phyloP scores from a whole-genome alignment of 2,329 filamentous ascomycete species.

The Teratosphaeria gauchensis region DNA sequence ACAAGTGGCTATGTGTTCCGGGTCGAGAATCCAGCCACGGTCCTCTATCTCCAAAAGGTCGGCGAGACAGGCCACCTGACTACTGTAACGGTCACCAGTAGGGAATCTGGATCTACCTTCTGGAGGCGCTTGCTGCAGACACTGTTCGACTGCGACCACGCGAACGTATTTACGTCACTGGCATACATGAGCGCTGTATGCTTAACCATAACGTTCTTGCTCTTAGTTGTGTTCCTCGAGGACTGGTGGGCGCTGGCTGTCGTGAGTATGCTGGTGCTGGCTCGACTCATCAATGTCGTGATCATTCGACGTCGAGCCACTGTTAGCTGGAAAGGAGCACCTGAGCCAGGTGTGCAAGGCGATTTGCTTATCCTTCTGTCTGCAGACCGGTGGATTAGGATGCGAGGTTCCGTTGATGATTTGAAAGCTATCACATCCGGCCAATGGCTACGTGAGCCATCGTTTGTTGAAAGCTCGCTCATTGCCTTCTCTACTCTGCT shows the following conservation, averaged over 20 bases:
- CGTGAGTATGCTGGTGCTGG: constrained; percentile 42
- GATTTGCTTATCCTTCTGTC: constrained; percentile 47
- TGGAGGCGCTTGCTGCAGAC: not conserved
- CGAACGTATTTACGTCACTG: not conserved
- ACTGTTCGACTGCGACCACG: not conserved
- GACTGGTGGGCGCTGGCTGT: constrained; percentile 39
- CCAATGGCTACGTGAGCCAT: constrained; percentile 46
- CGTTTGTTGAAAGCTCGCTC: constrained; percentile 41
- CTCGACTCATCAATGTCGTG: constrained; percentile 48
- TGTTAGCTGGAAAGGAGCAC: constrained; percentile 27
- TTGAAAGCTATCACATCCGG: constrained; percentile 51
- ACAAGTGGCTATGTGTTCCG: constrained; percentile 35
- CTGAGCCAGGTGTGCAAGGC: constrained; percentile 28
- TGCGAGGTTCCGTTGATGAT: constrained; percentile 47
- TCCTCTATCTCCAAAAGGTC: constrained; percentile 37
- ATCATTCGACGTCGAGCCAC: constrained; percentile 44
- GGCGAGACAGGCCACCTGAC: constrained; percentile 21
- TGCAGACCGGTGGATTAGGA: constrained; percentile 41
- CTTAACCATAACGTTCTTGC: constrained; percentile 8
- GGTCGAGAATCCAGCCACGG: constrained; percentile 44
- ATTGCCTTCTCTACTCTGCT: constrained; percentile 47
- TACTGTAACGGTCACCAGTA: constrained; percentile 10
- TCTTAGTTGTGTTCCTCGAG: constrained; percentile 2
- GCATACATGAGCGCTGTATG: constrained; percentile 1
- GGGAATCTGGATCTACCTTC: not conserved